Percentiles rank a stretch among this genome's conserved stretches.
Evolutionary conservation across 192 early-diverging fungal species (phyloP).

Genomic region (Entophlyctis luteolus): DNA sequence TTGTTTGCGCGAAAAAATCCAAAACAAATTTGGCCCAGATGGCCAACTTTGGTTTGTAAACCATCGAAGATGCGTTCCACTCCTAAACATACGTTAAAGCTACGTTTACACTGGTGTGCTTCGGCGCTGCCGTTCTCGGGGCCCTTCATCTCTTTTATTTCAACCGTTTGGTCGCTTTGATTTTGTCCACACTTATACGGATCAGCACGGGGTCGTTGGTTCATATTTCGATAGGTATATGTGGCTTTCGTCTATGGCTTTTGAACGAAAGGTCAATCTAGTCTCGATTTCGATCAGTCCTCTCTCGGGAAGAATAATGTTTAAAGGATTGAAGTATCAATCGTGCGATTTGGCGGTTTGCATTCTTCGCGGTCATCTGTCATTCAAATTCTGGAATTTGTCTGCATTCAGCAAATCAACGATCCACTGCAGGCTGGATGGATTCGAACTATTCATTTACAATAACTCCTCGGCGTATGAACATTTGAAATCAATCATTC

Average conservation of each 20-base stretch:
- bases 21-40: neutral
- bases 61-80: neutral
- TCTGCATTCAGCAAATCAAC: slow-evolving; percentile 20
- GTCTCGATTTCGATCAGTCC: slow-evolving; percentile 60
- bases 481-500: slow-evolving; percentile 33
- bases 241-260: neutral
- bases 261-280: neutral
- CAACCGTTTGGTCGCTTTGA: neutral
- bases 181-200: neutral
- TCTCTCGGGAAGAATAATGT: slow-evolving; percentile 69
- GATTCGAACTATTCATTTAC: slow-evolving; percentile 78
- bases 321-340: slow-evolving; percentile 70
- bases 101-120: slow-evolving; percentile 16
- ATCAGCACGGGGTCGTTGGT: neutral
- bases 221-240: neutral
- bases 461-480: slow-evolving; percentile 73
- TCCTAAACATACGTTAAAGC: neutral
- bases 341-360: slow-evolving; percentile 66
- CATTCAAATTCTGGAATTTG: slow-evolving; percentile 64
- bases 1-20: neutral
- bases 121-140: slow-evolving; percentile 10
- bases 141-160: slow-evolving; percentile 11
- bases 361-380: slow-evolving; percentile 69
- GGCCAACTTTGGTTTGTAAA: neutral
- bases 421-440: slow-evolving; percentile 63